A percentile compares a stretch with the other conserved stretches of the same genome.
Evolutionary conservation across 345 rosid species (phyloP).

Genomic region (Syzygium oleosum): DNA sequence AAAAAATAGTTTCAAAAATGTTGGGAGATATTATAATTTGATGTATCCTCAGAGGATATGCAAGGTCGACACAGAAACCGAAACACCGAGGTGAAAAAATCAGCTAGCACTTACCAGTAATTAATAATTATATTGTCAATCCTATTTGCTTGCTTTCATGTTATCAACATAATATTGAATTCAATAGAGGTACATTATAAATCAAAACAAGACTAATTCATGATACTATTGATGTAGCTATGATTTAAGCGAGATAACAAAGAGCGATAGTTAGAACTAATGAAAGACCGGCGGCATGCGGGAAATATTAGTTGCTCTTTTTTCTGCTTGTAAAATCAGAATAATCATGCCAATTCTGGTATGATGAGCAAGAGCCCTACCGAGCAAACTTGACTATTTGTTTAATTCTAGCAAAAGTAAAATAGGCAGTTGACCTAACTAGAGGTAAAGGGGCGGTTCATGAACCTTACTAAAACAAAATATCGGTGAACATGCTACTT

Average conservation of each 20-base stretch:
- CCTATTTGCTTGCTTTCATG: background rate
- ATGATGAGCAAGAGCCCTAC: background rate
- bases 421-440: background rate
- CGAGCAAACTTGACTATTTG: background rate
- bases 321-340: background rate
- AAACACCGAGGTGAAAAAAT: background rate
- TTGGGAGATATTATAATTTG: background rate
- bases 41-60: background rate
- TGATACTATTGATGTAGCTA: background rate
- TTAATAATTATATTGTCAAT: background rate
- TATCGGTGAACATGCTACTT: background rate
- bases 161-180: background rate
- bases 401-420: background rate
- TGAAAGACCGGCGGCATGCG: too few species aligned
- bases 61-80: background rate
- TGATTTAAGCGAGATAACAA: background rate
- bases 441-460: background rate
- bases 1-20: background rate
- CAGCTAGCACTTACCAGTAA: background rate
- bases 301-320: background rate
- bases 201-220: background rate
- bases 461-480: background rate
- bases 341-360: background rate
- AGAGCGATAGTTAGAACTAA: background rate
- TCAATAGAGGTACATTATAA: background rate